phyloP scores from a whole-genome alignment of 768 basidiomycete species.

The Vishniacozyma victoriae region DNA sequence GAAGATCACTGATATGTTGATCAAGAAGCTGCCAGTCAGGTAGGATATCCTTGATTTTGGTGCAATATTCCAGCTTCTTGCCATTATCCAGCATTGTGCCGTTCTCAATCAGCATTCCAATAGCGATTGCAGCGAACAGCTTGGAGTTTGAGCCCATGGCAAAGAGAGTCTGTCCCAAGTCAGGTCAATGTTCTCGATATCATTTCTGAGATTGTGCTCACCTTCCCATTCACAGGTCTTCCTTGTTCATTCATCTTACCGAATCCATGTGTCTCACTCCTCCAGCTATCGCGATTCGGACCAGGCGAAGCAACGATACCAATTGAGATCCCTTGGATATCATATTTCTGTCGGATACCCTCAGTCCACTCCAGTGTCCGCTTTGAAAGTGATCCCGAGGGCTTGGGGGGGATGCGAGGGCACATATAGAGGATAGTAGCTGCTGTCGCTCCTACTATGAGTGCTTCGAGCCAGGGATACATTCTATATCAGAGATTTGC shows the following conservation, averaged over 20 bases:
- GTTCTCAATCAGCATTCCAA: constrained; percentile 18
- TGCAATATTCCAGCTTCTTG: constrained; percentile 2
- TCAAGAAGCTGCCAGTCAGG: constrained; percentile 11
- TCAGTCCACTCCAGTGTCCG: too few relatives aligned
- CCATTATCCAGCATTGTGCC: constrained; percentile 3
- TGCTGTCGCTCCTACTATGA: too few relatives aligned
- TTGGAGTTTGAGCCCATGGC: constrained; percentile 30
- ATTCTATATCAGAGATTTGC: too few relatives aligned
- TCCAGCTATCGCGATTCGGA: background rate
- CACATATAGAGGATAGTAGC: too few relatives aligned
- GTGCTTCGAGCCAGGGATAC: too few relatives aligned
- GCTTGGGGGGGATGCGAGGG: too few relatives aligned
- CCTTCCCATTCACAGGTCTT: too few relatives aligned
- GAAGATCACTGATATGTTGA: constrained; percentile 1
- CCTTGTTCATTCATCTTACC: background rate
- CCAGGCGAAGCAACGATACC: constrained; percentile 2
- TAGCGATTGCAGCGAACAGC: constrained; percentile 20
- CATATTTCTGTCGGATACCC: background rate
- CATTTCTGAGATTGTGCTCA: background rate
- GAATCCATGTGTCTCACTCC: background rate
- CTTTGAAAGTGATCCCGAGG: too few relatives aligned
- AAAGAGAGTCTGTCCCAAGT: constrained; percentile 15
- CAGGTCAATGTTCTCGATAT: background rate
- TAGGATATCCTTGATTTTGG: constrained; percentile 16
- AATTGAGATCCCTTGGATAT: background rate